Conservation (phyloP, 768 basidiomycete genomes). For the Exidia glandulosa region DNA sequence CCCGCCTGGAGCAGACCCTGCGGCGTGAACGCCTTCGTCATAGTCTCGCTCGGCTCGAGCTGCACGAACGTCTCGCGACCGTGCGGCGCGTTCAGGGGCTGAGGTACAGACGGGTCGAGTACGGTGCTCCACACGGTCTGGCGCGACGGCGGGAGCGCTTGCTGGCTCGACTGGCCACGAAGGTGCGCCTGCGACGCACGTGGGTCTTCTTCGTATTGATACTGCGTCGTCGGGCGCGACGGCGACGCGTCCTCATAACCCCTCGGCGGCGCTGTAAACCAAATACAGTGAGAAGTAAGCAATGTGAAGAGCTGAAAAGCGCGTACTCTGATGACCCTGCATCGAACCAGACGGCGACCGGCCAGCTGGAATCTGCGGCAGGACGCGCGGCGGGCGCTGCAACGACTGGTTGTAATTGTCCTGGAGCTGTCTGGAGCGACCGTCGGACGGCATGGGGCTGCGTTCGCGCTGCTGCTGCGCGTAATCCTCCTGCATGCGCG, state of each 20-base stretch:
- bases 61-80: slow-evolving; percentile 53
- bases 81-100: slow-evolving; percentile 25
- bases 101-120: slow-evolving; percentile 45
- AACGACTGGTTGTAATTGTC: slow-evolving; percentile 21
- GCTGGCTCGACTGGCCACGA: slow-evolving; percentile 45
- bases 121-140: slow-evolving; percentile 84
- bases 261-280: slow-evolving; percentile 33
- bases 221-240: slow-evolving; percentile 38
- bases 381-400: slow-evolving; percentile 47
- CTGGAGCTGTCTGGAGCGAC: not conserved
- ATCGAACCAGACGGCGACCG: not conserved
- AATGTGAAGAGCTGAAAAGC: slow-evolving; percentile 27
- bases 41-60: slow-evolving; percentile 53
- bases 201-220: slow-evolving; percentile 34
- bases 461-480: not conserved
- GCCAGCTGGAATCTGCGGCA: slow-evolving; percentile 38
- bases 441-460: slow-evolving; percentile 2
- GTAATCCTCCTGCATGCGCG: not conserved
- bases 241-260: slow-evolving; percentile 29
- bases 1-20: slow-evolving; percentile 93
- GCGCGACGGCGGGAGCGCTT: slow-evolving; percentile 38
- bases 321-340: slow-evolving; percentile 19
- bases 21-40: slow-evolving; percentile 91
- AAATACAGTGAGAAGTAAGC: not conserved
- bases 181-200: slow-evolving; percentile 25